Conservation (phyloP, 202 grass and related monocot species). For the Digitaria exilis region DNA sequence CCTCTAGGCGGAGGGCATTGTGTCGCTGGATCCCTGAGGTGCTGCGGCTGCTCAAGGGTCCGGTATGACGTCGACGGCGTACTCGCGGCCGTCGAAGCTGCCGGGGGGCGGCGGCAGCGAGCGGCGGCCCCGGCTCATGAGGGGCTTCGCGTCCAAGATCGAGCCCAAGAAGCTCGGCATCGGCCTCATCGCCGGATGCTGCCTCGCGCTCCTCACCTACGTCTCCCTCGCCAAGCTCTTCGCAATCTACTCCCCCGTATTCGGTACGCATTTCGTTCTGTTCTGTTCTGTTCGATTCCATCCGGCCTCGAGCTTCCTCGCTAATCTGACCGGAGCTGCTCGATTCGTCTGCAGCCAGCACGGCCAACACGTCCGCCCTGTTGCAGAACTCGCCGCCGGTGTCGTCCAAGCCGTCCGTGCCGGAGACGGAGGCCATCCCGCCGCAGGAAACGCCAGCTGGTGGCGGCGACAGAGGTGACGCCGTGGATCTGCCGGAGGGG, state of each 20-base stretch:
- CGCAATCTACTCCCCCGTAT: conserved; percentile 73
- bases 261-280: conserved; percentile 36
- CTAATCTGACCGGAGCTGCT: neutral
- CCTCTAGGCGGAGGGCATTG: neutral
- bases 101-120: conserved; percentile 24
- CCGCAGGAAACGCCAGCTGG: conserved; percentile 12
- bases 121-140: conserved; percentile 48
- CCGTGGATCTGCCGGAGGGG: conserved; percentile 34
- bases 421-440: conserved; percentile 33
- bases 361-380: conserved; percentile 49
- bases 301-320: neutral
- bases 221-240: conserved; percentile 70
- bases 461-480: neutral
- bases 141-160: conserved; percentile 53
- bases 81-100: conserved; percentile 45
- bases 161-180: conserved; percentile 72
- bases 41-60: neutral
- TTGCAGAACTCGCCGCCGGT: conserved; percentile 42
- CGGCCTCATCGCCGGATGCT: conserved; percentile 61
- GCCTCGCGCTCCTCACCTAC: conserved; percentile 69
- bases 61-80: conserved; percentile 49
- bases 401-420: conserved; percentile 24
- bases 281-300: neutral
- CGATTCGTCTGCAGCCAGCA: conserved; percentile 46
- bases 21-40: neutral